phyloP scores from a whole-genome alignment of 257 asterid genomes.

The Solanum pinnatisectum region DNA sequence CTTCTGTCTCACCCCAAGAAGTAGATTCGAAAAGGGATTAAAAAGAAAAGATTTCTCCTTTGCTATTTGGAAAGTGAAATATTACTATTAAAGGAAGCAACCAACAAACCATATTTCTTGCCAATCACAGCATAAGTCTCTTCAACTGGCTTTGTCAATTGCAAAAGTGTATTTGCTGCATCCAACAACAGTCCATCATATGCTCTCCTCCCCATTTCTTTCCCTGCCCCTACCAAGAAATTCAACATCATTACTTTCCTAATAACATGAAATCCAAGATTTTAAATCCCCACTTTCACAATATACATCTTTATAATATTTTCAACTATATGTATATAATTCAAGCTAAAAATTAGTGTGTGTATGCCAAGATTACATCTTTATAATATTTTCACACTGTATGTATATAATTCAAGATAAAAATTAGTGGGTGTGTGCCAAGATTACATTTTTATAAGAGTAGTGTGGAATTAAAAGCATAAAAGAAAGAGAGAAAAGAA shows the following conservation, averaged over 20 bases:
- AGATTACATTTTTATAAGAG: background rate
- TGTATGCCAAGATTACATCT: background rate
- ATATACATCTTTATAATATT: background rate
- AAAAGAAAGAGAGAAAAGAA: background rate
- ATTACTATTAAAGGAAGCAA: background rate
- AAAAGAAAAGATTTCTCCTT: background rate
- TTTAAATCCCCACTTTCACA: background rate
- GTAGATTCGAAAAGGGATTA: background rate
- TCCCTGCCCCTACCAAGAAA: constrained; percentile 20
- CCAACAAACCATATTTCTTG: constrained; percentile 55
- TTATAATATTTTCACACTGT: background rate
- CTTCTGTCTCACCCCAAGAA: background rate
- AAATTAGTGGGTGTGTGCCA: background rate
- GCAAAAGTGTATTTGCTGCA: constrained; percentile 94
- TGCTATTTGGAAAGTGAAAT: background rate
- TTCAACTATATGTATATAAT: background rate
- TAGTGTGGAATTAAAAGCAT: background rate
- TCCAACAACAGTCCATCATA: constrained; percentile 76
- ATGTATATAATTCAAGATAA: background rate
- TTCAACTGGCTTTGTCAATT: constrained; percentile 72
- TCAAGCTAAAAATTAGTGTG: background rate
- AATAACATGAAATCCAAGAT: background rate
- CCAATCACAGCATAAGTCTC: constrained; percentile 63
- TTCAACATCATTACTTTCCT: background rate
- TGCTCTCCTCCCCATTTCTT: constrained; percentile 31